phyloP scores from a whole-genome alignment of 2,329 filamentous ascomycete genomes.

The Monosporascus cannonballus region DNA sequence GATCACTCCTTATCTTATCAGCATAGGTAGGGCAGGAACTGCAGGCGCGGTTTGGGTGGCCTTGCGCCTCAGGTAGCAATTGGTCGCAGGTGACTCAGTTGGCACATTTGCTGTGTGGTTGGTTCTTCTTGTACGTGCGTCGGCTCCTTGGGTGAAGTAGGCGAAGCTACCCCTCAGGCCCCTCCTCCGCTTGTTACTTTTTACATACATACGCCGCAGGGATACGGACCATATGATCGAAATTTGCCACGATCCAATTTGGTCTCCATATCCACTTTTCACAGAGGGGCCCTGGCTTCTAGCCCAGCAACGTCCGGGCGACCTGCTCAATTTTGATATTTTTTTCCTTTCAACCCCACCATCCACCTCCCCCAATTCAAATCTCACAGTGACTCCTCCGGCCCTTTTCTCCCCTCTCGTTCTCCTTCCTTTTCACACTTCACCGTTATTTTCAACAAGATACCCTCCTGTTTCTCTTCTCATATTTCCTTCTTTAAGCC shows the following conservation, averaged over 20 bases:
- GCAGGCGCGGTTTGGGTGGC: too few relatives aligned
- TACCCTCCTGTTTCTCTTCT: conserved; percentile 18
- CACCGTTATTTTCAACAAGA: conserved; percentile 20
- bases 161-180: too few relatives aligned
- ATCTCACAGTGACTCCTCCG: neutral
- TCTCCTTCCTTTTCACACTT: conserved; percentile 11
- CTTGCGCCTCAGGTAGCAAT: too few relatives aligned
- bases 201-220: too few relatives aligned
- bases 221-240: too few relatives aligned
- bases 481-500: conserved; percentile 11
- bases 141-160: too few relatives aligned
- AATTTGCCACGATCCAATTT: neutral
- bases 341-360: neutral
- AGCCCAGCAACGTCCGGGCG: neutral
- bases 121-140: neutral
- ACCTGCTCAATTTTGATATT: neutral
- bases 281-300: neutral
- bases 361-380: neutral
- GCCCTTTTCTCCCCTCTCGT: neutral
- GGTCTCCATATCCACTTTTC: neutral
- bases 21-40: too few relatives aligned
- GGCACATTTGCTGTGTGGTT: neutral
- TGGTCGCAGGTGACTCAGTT: too few relatives aligned
- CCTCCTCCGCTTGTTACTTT: too few relatives aligned
- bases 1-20: neutral